Base-by-base conservation (phyloP, 1,284 basidiomycete species). In the Boletus semigastroideus region DNA sequence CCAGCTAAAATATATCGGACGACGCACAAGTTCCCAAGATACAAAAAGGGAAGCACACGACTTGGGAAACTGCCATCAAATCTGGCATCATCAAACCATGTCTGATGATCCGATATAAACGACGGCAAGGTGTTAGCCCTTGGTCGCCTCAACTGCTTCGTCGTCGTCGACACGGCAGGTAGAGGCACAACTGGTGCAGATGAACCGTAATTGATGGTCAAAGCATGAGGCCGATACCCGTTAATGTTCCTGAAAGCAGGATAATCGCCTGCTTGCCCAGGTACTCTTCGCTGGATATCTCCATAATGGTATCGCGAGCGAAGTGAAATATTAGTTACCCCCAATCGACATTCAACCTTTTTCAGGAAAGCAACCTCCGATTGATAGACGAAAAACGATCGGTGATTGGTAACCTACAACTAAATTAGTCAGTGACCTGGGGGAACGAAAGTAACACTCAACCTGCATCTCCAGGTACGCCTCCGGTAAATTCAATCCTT, bases 1-100 rank as follows among this genome's bases (percentile, higher is more conserved):
- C 25, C 10, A 20, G 50, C 50, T 44, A 52, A 48, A 44, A 52
- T 54, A 53, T 53, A 56, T 27, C 58, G 48, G 41, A 46, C 13
- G 14, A 83, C 90, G 70, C 66, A 92, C 88, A 97, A 68, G 70
- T 98, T 98, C 49, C 96, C 95, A 42, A 99, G 83, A 73, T 98
- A 99, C 63, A 99, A 78, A 75, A 94, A 96, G 38, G 93, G 92
- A 54, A 98, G 71, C 58, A 99, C 94, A 30, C 94, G 82, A 63
- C 91, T 94, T 8, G 96, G 95, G 74, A 99, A 95, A 59, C 90
- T 92, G 25, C 95, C 95, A 65, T 99, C 94, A 68, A 98, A 99
- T 54, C 91, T 75, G 36, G 84, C 79, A 69, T 94, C 92, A 62
- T 93, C 87, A 72, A 98, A 97, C 95, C 95, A 98, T 11, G 85